Evolutionary conservation across 768 basidiomycete species (phyloP).

Genomic region (Tricholoma bakamatsutake): DNA sequence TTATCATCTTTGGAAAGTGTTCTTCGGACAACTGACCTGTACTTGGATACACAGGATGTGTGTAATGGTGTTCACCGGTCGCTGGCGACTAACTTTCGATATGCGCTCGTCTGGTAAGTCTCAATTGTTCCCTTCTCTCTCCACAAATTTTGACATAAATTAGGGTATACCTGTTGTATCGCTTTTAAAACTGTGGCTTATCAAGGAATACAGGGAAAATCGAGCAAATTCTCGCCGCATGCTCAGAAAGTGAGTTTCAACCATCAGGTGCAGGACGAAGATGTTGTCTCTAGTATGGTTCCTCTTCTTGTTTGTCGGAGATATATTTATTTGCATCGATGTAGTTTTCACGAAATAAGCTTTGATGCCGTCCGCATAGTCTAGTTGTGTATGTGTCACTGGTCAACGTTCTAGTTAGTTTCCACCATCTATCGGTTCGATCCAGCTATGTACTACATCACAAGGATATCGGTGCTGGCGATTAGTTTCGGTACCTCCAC

Average conservation of each 20-base stretch:
- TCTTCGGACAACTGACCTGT: neutral
- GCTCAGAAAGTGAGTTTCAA: constrained; percentile 88
- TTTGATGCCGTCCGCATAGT: neutral
- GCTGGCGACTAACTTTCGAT: constrained; percentile 86
- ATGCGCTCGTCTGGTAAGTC: constrained; percentile 86
- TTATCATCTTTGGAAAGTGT: neutral
- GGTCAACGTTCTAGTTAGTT: neutral
- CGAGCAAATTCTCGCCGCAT: constrained; percentile 89
- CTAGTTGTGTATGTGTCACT: neutral
- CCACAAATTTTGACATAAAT: neutral
- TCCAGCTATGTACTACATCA: no score
- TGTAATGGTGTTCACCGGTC: constrained; percentile 92
- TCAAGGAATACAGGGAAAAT: constrained; percentile 61
- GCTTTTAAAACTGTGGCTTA: neutral
- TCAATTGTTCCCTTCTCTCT: neutral
- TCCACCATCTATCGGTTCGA: no score
- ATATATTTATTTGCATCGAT: neutral
- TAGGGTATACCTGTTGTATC: constrained; percentile 18
- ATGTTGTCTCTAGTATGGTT: constrained; percentile 80
- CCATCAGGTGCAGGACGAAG: constrained; percentile 83
- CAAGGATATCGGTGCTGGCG: no score
- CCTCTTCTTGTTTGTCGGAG: neutral
- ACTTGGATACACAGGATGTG: constrained; percentile 49
- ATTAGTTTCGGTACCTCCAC: no score
- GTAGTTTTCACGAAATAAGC: constrained; percentile 27